These are phyloP conservation scores for Leccinellum rugosiceps DNA, from an alignment of 768 basidiomycete species.

Conservation along the genomic window DNA sequence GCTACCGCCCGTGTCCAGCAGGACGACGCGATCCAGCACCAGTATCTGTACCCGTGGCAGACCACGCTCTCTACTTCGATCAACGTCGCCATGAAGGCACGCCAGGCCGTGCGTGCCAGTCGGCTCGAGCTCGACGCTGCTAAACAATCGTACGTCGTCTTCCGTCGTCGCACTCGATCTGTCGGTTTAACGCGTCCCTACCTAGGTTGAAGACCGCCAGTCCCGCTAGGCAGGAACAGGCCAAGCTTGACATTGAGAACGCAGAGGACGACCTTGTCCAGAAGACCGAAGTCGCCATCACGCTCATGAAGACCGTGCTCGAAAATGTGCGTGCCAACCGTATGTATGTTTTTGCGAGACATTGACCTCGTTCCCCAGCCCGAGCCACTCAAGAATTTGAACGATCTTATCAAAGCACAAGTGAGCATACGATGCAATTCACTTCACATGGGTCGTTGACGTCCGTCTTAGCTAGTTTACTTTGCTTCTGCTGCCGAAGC, in stretches of 20 bases:
- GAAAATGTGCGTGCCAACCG: slow-evolving; percentile 73
- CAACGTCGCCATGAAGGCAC: slow-evolving; percentile 88
- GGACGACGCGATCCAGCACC: slow-evolving; percentile 62
- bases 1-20: slow-evolving; percentile 77
- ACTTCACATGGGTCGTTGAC: slow-evolving; percentile 2
- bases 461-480: slow-evolving; percentile 53
- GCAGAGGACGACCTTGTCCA: slow-evolving; percentile 96
- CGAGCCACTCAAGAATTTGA: slow-evolving; percentile 92
- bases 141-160: slow-evolving; percentile 68
- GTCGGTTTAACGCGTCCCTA: neutral
- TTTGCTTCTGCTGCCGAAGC: slow-evolving; percentile 77
- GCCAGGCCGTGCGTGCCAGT: slow-evolving; percentile 75
- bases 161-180: neutral
- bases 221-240: slow-evolving; percentile 84
- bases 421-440: slow-evolving; percentile 31
- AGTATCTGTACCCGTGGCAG: slow-evolving; percentile 84
- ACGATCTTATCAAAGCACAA: slow-evolving; percentile 89
- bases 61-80: slow-evolving; percentile 81
- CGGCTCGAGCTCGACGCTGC: slow-evolving; percentile 88
- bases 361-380: slow-evolving; percentile 52
- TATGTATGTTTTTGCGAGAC: neutral
- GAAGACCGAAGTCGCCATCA: slow-evolving; percentile 96
- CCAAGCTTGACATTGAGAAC: slow-evolving; percentile 87
- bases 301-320: slow-evolving; percentile 95
- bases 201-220: slow-evolving; percentile 73